Base-by-base conservation (phyloP, 2,329 filamentous ascomycete genomes). In the Aspergillus fijiensis region DNA sequence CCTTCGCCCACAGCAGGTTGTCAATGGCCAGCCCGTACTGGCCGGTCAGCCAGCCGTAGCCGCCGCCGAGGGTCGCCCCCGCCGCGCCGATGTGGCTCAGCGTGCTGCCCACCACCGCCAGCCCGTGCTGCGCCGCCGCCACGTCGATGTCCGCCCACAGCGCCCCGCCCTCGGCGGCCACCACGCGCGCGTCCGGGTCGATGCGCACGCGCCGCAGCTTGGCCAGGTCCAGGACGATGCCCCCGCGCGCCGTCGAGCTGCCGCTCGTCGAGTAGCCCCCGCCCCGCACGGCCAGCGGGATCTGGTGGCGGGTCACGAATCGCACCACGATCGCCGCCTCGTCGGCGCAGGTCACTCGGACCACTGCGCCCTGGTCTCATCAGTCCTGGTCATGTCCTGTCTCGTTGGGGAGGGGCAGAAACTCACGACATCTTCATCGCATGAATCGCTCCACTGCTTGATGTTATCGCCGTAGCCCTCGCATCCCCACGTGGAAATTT, bases 71-170 rank as follows among this genome's bases (percentile, higher is more conserved):
- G 0, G 81, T 79, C n/a, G 87, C 72, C 0, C 84, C 86, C 5
- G 82, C 85, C 3, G 87, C 82, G 3, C 86, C 85, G 1, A 84
- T 87, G 61, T 87, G 82, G 39, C 82, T 82, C 5, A 87, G 82
- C 0, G 85, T 86, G 4, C 85, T 85, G 6, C 85, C 85, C 1
- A 86, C 82, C 1, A 84, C 84, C 2, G 85, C 85, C 2, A 88
- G 78, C 0, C 79, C 79, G 65, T 84, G 73, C 51, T 79, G 71
- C 55, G 76, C 81, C 0, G 80, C 80, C 0, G 80, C 80, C 5
- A 76, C 71, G 63, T 87, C 84, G 7, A 87, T 79, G 65, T 86
- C 81, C 5, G 51, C 55, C 55, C 55, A 58, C 12, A 58, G 31
- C 23, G 49, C 35, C 2, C 55, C 55, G 5, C 55, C 55, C 35